Evolutionary conservation across 2,329 filamentous ascomycete species (phyloP), one percentile per base, ranked within the genome.

Genomic region (Aspergillus persii): DNA sequence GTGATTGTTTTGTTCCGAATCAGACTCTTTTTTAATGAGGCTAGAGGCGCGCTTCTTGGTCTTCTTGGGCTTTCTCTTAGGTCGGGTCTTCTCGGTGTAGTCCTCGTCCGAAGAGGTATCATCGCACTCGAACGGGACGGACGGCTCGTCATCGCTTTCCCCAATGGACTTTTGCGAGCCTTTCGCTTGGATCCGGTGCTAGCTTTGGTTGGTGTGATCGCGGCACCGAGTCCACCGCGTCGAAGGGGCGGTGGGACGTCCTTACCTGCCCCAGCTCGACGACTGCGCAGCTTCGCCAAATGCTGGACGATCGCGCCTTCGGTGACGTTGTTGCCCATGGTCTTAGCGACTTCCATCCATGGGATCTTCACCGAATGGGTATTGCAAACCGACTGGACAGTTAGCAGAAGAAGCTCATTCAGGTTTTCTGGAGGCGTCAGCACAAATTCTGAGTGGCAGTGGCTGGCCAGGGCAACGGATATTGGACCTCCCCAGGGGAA

Each of bases 291-390:
- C 59, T 82, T 81, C 0, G 77, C 70, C 12, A 81, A 67, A 54
- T 81, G 80, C 61, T 82, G 80, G 1, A 77, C 67, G 26, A 81
- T 79, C 1, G 79, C 76, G 2, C 79, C 78, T 51, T 77, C 77
- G 0, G 72, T 74, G 56, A 77, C 76, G n/a, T 70, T 71, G 1
- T 69, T 56, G 5, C 74, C 74, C 74, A 81, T 78, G 1, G 68
- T 61, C 26, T 63, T 52, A 5, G 77, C 78, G 26, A 80, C 71
- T 2, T 74, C 61, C 1, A 66, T 63, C 77, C 78, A 81, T 8
- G 80, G 79, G 23, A 82, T 71, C 56, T 71, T 77, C 18, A 80
- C 60, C 1, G 68, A 68, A 3, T 67, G 50, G 3, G 61, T 53
- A 39, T 76, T 78, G 64, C 77, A 81, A 6, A 71, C 72, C 6